Percentiles rank a stretch among this genome's conserved stretches.
phyloP scores from a whole-genome alignment of 2,329 filamentous ascomycete species.

The Phialophora tarda region DNA sequence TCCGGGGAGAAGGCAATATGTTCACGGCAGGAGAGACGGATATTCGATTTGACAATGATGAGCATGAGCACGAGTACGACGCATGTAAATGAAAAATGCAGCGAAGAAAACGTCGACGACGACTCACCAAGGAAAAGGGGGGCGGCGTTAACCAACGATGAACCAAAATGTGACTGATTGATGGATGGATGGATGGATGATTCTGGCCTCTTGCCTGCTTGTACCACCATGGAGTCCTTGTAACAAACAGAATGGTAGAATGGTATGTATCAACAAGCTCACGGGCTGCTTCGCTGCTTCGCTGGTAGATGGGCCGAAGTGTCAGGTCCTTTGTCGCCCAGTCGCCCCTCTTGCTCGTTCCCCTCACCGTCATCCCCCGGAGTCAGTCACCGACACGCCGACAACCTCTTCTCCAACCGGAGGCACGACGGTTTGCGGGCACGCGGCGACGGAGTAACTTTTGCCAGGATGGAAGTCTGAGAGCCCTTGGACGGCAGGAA shows the following conservation, averaged over 20 bases:
- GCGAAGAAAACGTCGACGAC: not conserved
- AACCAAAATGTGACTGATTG: constrained; percentile 1
- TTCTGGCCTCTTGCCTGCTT: not conserved
- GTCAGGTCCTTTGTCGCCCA: not conserved
- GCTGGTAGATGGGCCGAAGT: not conserved
- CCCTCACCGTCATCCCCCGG: constrained; percentile 12
- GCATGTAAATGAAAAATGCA: not conserved
- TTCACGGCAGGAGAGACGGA: not conserved
- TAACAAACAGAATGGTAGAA: not conserved
- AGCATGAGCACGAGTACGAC: not conserved
- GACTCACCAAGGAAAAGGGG: not conserved
- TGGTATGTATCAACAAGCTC: not conserved
- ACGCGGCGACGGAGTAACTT: not conserved
- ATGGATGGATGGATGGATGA: not conserved
- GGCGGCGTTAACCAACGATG: constrained; percentile 5
- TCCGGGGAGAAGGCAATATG: not conserved
- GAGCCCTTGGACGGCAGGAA: constrained; percentile 17
- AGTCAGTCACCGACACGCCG: constrained; percentile 16
- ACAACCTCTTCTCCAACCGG: constrained; percentile 22
- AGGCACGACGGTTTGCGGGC: constrained; percentile 1
- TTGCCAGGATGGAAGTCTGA: not conserved
- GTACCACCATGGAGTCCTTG: not conserved
- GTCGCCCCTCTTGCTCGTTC: not conserved
- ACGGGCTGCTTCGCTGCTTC: too few relatives aligned
- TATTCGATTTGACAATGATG: not conserved